A percentile compares a stretch with the other conserved stretches of the same genome.
phyloP scores from a whole-genome alignment of 768 basidiomycete species.

The Mycena galericulata region DNA sequence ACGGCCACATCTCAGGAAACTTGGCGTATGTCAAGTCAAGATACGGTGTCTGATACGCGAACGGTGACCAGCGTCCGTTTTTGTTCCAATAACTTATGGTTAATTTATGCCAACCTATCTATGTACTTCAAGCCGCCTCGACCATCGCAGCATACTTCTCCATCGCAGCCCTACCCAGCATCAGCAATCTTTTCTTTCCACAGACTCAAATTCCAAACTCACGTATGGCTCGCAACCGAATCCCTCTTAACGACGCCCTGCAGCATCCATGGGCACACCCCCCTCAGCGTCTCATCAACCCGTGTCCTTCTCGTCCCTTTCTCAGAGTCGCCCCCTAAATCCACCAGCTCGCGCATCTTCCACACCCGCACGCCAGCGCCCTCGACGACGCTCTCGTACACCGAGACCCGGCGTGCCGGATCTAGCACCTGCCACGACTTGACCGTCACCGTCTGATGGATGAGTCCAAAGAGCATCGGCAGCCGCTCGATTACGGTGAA shows the following conservation, averaged over 20 bases:
- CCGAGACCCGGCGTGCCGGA: background rate
- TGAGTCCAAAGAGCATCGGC: background rate
- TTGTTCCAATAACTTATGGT: background rate
- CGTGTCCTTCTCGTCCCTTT: background rate
- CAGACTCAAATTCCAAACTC: background rate
- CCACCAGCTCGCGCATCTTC: conserved; percentile 9
- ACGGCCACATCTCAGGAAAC: too few species aligned
- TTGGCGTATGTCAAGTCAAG: too few species aligned
- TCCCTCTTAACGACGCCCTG: background rate
- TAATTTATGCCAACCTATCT: background rate
- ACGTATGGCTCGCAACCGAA: background rate
- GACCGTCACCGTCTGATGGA: conserved; percentile 12
- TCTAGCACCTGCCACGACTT: conserved; percentile 14
- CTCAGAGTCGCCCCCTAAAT: background rate
- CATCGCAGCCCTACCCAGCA: background rate
- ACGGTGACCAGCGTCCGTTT: too few species aligned
- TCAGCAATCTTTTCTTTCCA: background rate
- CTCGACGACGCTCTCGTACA: background rate
- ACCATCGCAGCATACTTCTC: background rate
- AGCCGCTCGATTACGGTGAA: conserved; percentile 6
- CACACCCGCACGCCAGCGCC: conserved; percentile 6
- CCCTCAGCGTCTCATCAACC: background rate
- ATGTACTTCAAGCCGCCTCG: too few species aligned
- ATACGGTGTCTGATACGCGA: too few species aligned
- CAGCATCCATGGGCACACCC: background rate